These are phyloP conservation scores for Didymella glomerata DNA, from an alignment of 2,329 filamentous ascomycete species.

Conservation along the genomic window DNA sequence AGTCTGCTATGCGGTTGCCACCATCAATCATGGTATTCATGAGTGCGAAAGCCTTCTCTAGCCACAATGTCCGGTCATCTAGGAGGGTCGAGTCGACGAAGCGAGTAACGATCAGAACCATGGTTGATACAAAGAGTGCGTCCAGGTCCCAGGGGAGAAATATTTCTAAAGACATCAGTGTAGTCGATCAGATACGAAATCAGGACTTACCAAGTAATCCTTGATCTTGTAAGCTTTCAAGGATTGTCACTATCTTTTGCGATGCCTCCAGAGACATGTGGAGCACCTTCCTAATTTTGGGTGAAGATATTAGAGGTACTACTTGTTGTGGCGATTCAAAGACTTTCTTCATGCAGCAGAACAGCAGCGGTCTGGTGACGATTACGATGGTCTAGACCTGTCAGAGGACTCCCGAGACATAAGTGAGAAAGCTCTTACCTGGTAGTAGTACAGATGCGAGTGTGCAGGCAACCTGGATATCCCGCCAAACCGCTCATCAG, in stretches of 20 bases:
- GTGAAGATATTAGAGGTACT: conserved; percentile 47
- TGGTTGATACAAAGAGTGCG: conserved; percentile 55
- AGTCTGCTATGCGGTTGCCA: conserved; percentile 58
- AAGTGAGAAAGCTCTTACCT: conserved; percentile 36
- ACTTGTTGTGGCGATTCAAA: conserved; percentile 42
- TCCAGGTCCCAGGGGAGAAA: conserved; percentile 62
- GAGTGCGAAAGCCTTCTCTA: conserved; percentile 55
- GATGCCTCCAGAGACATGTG: conserved; percentile 57
- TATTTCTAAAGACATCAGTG: conserved; percentile 49
- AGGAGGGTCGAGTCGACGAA: conserved; percentile 45
- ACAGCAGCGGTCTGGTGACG: conserved; percentile 54
- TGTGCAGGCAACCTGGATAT: conserved; percentile 56
- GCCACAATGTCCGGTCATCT: conserved; percentile 50
- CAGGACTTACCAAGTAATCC: conserved; percentile 55
- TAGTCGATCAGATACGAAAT: background rate
- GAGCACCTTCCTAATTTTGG: conserved; percentile 51
- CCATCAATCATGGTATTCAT: conserved; percentile 59
- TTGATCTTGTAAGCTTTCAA: conserved; percentile 57
- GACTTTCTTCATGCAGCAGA: conserved; percentile 54
- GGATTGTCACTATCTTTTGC: conserved; percentile 55
- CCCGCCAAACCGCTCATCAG: conserved; percentile 50
- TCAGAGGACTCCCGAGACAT: background rate
- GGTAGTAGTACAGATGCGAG: conserved; percentile 49
- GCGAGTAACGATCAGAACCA: conserved; percentile 53
- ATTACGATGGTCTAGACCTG: conserved; percentile 53